Percentiles rank a stretch among this genome's conserved stretches.
These are phyloP conservation scores for Candolleomyces aberdarensis DNA, from an alignment of 768 basidiomycete species.

Conservation along the genomic window DNA sequence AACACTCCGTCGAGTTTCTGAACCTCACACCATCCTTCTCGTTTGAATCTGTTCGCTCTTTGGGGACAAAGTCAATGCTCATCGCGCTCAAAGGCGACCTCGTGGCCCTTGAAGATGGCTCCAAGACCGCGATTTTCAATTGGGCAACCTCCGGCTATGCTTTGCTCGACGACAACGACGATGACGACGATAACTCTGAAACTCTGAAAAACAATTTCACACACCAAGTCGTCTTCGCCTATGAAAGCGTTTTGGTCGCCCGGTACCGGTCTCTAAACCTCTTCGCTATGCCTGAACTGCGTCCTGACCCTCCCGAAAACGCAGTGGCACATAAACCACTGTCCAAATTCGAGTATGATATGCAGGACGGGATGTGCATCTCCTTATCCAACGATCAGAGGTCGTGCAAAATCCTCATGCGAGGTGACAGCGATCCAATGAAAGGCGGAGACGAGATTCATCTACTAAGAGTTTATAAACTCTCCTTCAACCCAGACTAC, in stretches of 20 bases:
- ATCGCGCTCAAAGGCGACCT: constrained; percentile 51
- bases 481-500: constrained; percentile 36
- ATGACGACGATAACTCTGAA: neutral
- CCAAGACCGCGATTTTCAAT: constrained; percentile 51
- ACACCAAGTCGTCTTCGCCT: constrained; percentile 48
- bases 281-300: constrained; percentile 46
- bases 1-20: constrained; percentile 31
- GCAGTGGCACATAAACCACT: constrained; percentile 28
- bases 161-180: constrained; percentile 36
- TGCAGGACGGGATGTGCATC: neutral
- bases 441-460: constrained; percentile 49
- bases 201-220: constrained; percentile 40
- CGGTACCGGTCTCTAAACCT: constrained; percentile 57
- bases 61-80: constrained; percentile 41
- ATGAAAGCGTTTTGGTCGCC: constrained; percentile 50
- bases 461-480: constrained; percentile 54
- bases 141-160: constrained; percentile 50
- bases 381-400: neutral
- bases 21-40: constrained; percentile 19
- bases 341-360: constrained; percentile 19
- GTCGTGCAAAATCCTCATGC: constrained; percentile 48
- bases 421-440: constrained; percentile 57
- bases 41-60: constrained; percentile 28
- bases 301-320: constrained; percentile 1
- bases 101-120: constrained; percentile 53